Evolutionary conservation across 148 eudicot species (phyloP).

Genomic region (Linanthus parryae): DNA sequence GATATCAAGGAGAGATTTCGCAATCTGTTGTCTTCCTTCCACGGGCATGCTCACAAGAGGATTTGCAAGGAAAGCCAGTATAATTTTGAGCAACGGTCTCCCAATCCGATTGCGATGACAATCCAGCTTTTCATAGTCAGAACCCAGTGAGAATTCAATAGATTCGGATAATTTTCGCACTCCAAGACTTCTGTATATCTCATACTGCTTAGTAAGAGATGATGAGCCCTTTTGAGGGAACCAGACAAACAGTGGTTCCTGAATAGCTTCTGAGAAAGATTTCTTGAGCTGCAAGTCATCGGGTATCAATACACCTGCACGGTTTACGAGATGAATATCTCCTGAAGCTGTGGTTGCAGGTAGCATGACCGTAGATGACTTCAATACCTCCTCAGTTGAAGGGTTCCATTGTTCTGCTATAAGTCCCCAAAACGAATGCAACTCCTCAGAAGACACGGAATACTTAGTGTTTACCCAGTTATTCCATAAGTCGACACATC

Average conservation of each 20-base stretch:
- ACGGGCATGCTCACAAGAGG: neutral
- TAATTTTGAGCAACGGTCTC: constrained; percentile 9
- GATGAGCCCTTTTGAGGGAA: neutral
- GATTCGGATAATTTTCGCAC: constrained; percentile 10
- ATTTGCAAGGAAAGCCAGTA: constrained; percentile 13
- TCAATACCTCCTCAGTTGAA: neutral
- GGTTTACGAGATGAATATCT: neutral
- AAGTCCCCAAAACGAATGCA: neutral
- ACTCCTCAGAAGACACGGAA: neutral
- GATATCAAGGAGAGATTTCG: constrained; percentile 5
- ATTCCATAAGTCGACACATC: neutral
- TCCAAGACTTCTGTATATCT: constrained; percentile 5
- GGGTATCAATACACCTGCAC: neutral
- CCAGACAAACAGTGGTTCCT: neutral
- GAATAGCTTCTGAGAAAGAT: neutral
- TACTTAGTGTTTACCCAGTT: neutral
- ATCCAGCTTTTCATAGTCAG: constrained; percentile 4
- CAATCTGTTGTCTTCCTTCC: constrained; percentile 9
- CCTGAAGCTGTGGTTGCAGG: neutral
- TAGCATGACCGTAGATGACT: neutral
- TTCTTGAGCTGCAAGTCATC: constrained; percentile 3
- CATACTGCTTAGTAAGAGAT: neutral
- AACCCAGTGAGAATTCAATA: constrained; percentile 1
- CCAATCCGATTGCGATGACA: neutral
- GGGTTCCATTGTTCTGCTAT: neutral